Conservation (phyloP, 73 alveolate species). For the Diophrys appendiculata region DNA sequence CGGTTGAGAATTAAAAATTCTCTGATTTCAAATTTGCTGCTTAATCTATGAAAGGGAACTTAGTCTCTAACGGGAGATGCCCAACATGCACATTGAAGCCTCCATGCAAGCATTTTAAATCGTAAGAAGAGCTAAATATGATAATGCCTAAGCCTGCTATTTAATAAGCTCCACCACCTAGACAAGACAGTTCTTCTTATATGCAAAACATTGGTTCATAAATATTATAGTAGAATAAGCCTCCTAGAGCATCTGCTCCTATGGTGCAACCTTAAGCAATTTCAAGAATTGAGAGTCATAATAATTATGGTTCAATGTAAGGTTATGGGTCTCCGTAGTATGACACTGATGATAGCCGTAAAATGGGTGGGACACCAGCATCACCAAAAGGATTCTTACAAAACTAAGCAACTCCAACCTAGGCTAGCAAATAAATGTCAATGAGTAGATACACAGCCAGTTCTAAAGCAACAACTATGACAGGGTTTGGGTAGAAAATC, state of each 20-base stretch:
- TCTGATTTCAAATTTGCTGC: neutral
- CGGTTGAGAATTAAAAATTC: neutral
- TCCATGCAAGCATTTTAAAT: conserved; percentile 62
- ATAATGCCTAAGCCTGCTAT: neutral
- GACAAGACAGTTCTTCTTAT: neutral
- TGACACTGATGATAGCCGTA: too few species aligned
- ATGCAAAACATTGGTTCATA: neutral
- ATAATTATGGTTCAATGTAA: too few species aligned
- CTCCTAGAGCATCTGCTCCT: too few species aligned
- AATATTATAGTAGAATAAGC: too few species aligned
- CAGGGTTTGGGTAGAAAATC: neutral
- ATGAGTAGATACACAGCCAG: neutral
- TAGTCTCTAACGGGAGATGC: conserved; percentile 41
- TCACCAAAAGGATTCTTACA: too few species aligned
- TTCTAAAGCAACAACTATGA: neutral
- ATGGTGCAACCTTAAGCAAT: too few species aligned
- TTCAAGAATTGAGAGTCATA: too few species aligned
- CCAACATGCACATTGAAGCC: conserved; percentile 61
- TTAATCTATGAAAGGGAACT: neutral
- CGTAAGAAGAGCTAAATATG: conserved; percentile 21
- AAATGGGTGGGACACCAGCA: too few species aligned
- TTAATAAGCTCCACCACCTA: neutral
- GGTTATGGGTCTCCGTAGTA: too few species aligned
- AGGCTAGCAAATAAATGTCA: neutral
- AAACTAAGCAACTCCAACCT: too few species aligned